These are phyloP conservation scores for Calonectria henricotiae DNA, from an alignment of 2,329 filamentous ascomycete species.

Conservation along the genomic window DNA sequence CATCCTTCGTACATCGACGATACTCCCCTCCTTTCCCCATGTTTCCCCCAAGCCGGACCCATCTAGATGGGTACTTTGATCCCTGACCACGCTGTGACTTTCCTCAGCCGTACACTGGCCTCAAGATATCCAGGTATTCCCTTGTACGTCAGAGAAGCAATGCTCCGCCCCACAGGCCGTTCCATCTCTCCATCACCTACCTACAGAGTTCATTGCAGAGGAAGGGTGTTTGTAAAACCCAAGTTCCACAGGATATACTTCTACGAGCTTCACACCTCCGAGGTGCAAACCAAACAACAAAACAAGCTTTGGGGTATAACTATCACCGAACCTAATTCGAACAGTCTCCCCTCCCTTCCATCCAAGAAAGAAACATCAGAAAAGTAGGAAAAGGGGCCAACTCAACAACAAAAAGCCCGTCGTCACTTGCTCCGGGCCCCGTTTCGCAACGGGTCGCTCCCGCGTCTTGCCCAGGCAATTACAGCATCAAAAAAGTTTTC, in stretches of 20 bases:
- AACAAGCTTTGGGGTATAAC: constrained; percentile 54
- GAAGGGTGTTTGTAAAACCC: not conserved
- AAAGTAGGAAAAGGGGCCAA: constrained; percentile 42
- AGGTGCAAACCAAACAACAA: constrained; percentile 42
- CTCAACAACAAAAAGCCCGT: constrained; percentile 39
- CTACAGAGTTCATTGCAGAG: not conserved
- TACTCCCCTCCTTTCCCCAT: constrained; percentile 25
- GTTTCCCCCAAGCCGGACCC: constrained; percentile 20
- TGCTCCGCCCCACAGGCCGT: not conserved
- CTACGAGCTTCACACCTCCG: not conserved
- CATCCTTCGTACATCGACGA: constrained; percentile 27
- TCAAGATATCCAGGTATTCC: not conserved
- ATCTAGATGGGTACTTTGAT: constrained; percentile 14
- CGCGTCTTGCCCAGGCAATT: constrained; percentile 45
- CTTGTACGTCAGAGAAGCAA: not conserved
- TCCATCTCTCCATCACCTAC: not conserved
- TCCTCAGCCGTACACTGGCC: constrained; percentile 14
- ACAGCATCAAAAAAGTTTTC: constrained; percentile 39
- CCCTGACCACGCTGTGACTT: not conserved
- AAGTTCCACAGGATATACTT: constrained; percentile 1
- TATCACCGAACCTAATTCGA: constrained; percentile 52
- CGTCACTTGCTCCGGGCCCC: constrained; percentile 35
- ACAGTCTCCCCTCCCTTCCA: constrained; percentile 41
- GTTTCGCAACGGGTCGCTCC: constrained; percentile 40
- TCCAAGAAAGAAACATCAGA: constrained; percentile 38